Conservation (phyloP, 306 rosid genomes). For the Cicer cuneatum region DNA sequence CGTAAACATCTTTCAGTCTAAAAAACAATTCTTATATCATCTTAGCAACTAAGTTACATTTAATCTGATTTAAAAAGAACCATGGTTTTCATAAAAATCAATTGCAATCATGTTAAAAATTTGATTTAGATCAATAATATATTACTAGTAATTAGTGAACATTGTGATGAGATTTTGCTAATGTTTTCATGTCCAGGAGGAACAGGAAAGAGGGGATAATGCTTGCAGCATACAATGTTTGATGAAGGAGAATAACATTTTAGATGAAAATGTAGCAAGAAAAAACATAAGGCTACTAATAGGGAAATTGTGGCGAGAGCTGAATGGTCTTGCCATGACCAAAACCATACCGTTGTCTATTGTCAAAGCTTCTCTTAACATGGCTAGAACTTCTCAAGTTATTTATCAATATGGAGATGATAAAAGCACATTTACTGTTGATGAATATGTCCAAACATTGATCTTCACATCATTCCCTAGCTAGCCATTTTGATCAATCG, state of each 20-base stretch:
- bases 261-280: slow-evolving; percentile 47
- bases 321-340: slow-evolving; percentile 44
- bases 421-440: slow-evolving; percentile 43
- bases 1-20: too few species aligned
- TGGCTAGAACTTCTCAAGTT: slow-evolving; percentile 60
- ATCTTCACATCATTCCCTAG: slow-evolving; percentile 36
- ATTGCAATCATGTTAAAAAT: neutral
- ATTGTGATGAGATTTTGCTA: neutral
- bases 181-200: slow-evolving; percentile 43
- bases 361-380: slow-evolving; percentile 47
- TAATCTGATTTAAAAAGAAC: too few species aligned
- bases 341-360: slow-evolving; percentile 24
- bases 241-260: slow-evolving; percentile 40
- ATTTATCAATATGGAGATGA: slow-evolving; percentile 59
- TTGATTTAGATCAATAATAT: neutral
- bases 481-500: neutral
- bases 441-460: slow-evolving; percentile 48
- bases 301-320: slow-evolving; percentile 48
- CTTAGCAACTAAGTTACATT: too few species aligned
- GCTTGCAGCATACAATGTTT: slow-evolving; percentile 49
- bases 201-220: slow-evolving; percentile 57
- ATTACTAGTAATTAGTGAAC: neutral
- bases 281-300: slow-evolving; percentile 40
- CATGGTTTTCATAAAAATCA: too few species aligned
- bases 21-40: too few species aligned